Evolutionary conservation across 768 basidiomycete genomes (phyloP), one percentile per base, ranked within the genome.

Genomic region (Hydnum rufescens): DNA sequence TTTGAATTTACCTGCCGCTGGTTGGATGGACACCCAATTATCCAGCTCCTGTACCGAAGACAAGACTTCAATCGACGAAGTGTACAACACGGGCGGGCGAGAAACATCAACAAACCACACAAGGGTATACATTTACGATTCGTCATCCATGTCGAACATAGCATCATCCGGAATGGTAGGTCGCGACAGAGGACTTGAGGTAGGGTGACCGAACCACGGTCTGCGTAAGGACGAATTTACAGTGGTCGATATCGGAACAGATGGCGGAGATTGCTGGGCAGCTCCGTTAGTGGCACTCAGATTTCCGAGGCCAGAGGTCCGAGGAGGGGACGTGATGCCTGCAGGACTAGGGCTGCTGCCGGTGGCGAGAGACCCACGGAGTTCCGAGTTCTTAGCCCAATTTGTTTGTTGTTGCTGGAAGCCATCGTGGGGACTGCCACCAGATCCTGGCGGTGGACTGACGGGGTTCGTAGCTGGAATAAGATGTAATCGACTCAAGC

Each of bases 401-500:
- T 26, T 28, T 8, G 8, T 39, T 16, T 47, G 16, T 26, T 47
- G 44, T 8, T 47, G 8, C 13, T 13, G 13, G 26, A 47, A 28
- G 16, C 44, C 44, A 16, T 47, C 13, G 26, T 28, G 44, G 16
- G 25, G 44, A 28, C 44, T 47, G 8, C 44, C 44, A n/a, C 53
- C 54, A 26, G 54, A 4, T 6, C 32, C 51, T 22, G 23, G 53
- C 18, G 50, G 31, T 1, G 53, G 53, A 32, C 55, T 56, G 16
- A 55, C 54, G 16, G 32, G 46, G 18, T 29, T 32, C 18, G 54
- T 42, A 28, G 55, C 55, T 1, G 55, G 55, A 25, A 56, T 49
- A 48, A 56, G 46, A 49, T 96, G 90, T 53, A 96, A 80, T 54
- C 89, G 73, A 28, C 85, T 89, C 61, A 89, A 80, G 0, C 89